Percentiles rank a stretch among this genome's conserved stretches.
phyloP scores from a whole-genome alignment of 495 filamentous ascomycete genomes.

The Lasiosphaeriaceae sp. region DNA sequence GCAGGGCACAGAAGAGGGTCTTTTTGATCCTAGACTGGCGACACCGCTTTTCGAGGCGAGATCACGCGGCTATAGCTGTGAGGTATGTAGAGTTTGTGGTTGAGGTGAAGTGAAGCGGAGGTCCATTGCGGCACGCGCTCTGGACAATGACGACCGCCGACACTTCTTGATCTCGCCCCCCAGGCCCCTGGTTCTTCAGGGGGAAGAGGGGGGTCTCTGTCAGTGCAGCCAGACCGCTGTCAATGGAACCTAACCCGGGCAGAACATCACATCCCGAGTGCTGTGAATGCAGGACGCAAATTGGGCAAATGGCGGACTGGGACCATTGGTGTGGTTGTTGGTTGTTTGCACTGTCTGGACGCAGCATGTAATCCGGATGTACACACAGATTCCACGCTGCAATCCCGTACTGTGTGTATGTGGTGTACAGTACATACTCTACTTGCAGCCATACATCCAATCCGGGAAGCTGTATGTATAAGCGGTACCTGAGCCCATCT shows the following conservation, averaged over 20 bases:
- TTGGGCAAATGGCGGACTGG: too few species aligned
- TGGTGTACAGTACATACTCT: too few species aligned
- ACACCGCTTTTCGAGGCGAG: background rate
- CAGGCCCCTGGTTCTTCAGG: background rate
- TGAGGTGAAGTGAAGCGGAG: background rate
- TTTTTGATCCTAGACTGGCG: background rate
- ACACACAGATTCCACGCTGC: background rate
- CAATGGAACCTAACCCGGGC: background rate
- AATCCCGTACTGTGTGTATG: background rate
- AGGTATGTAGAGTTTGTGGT: too few species aligned
- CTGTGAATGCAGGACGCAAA: background rate
- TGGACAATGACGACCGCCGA: background rate
- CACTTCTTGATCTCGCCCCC: background rate
- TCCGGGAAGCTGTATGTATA: background rate
- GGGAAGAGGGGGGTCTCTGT: background rate
- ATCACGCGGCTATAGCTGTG: background rate
- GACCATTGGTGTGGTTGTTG: too few species aligned
- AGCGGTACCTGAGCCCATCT: background rate
- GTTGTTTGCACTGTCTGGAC: too few species aligned
- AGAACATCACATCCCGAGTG: background rate
- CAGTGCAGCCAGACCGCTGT: background rate
- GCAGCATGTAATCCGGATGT: background rate
- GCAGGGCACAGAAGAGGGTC: background rate
- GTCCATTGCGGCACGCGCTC: background rate
- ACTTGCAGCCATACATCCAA: too few species aligned